phyloP scores from a whole-genome alignment of 169 alveolate genomes.

The Eimeria praecox region DNA sequence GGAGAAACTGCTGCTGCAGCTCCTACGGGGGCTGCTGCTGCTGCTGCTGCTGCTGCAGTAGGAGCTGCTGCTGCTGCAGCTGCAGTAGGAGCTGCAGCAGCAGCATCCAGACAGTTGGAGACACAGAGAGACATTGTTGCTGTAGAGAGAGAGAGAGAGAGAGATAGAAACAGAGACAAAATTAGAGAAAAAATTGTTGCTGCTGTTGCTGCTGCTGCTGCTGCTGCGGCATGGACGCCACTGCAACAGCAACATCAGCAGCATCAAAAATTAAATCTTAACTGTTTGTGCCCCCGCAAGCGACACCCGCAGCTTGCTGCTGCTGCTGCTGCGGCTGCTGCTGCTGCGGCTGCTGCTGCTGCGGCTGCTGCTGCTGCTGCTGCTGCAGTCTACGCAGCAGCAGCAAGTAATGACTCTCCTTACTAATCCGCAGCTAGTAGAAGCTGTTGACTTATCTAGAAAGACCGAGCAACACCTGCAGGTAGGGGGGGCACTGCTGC shows the following conservation, averaged over 20 bases:
- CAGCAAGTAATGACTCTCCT: neutral
- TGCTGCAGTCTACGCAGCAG: neutral
- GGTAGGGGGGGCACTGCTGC: constrained; percentile 64
- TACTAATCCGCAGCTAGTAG: neutral
- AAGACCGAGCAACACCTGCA: constrained; percentile 41
- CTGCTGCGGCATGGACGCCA: neutral
- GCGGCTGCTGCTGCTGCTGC: neutral
- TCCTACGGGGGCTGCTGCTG: neutral
- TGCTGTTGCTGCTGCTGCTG: constrained; percentile 16
- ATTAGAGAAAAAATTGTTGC: neutral
- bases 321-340: constrained; percentile 34
- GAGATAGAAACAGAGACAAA: neutral
- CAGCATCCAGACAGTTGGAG: neutral
- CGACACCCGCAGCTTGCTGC: neutral
- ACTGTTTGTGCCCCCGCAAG: neutral
- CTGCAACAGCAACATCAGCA: constrained; percentile 42
- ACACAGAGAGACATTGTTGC: neutral
- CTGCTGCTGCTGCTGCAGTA: neutral
- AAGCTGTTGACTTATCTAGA: neutral
- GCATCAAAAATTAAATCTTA: neutral
- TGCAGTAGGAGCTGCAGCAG: neutral
- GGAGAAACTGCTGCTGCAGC: neutral
- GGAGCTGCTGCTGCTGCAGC: neutral
- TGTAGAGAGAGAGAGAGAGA: neutral
- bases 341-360: neutral